Evolutionary conservation across 164 flowering plant species (phyloP).

Genomic region (Euptelea pleiosperma): DNA sequence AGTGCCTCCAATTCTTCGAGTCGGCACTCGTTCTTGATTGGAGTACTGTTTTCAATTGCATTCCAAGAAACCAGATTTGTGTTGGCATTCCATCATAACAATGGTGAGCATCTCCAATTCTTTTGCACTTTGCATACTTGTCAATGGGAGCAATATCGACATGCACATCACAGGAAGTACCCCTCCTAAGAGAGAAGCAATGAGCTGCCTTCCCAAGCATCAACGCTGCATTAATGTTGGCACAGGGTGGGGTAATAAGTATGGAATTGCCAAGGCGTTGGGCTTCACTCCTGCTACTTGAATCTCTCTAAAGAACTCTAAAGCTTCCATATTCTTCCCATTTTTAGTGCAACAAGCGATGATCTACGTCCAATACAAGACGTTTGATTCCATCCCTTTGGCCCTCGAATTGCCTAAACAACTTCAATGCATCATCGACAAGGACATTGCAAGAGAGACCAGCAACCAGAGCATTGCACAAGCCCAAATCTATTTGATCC

Average conservation of each 20-base stretch:
- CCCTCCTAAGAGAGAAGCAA: slow-evolving; percentile 58
- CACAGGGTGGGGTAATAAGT: slow-evolving; percentile 75
- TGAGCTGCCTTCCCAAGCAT: slow-evolving; percentile 77
- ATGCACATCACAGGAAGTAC: slow-evolving; percentile 43
- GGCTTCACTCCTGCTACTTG: slow-evolving; percentile 60
- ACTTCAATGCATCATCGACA: slow-evolving; percentile 46
- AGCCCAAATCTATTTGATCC: slow-evolving; percentile 43
- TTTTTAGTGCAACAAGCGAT: slow-evolving; percentile 72
- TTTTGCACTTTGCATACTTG: slow-evolving; percentile 83
- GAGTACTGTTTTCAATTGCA: too few relatives aligned
- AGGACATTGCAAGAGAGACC: slow-evolving; percentile 68
- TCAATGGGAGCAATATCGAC: slow-evolving; percentile 67
- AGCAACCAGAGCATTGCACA: slow-evolving; percentile 64
- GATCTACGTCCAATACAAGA: slow-evolving; percentile 81
- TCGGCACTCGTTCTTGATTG: slow-evolving; percentile 29
- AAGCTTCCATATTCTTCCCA: slow-evolving; percentile 69
- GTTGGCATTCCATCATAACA: slow-evolving; percentile 54
- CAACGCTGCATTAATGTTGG: slow-evolving; percentile 71
- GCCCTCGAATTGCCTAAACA: slow-evolving; percentile 37
- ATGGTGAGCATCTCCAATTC: slow-evolving; percentile 36
- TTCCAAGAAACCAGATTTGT: slow-evolving; percentile 71
- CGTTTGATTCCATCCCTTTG: slow-evolving; percentile 48
- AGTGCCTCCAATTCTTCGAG: slow-evolving; percentile 25
- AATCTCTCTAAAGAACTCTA: slow-evolving; percentile 76
- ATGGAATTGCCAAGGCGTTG: slow-evolving; percentile 70